Evolutionary conservation across 495 filamentous ascomycete species (phyloP), one percentile per base, ranked within the genome.

Genomic region (Penicillium coprophilum): DNA sequence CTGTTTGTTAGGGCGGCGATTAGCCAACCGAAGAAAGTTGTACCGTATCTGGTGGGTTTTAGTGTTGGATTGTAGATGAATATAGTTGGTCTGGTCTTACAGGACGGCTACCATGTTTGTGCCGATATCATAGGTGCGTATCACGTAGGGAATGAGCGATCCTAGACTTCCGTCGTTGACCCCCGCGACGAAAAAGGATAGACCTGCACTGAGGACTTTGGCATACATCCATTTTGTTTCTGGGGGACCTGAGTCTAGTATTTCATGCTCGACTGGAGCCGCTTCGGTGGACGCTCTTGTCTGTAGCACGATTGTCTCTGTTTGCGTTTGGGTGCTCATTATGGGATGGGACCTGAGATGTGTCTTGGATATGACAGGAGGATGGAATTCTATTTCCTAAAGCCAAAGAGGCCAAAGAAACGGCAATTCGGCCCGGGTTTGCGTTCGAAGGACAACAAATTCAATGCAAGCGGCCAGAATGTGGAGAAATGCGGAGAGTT

Each of bases 111-210:
- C 60, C 58, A 65, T 62, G 19, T 76, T 72, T 1, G 79, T 81
- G 17, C 69, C 73, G 28, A 83, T 75, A 2, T 63, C 40, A 53
- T 82, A 83, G 15, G 63, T 65, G 3, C 71, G 64, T 15, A 82
- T 67, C n/a, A 84, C 68, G 62, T 85, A 81, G 0, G 81, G 81
- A 36, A 83, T 77, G 17, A 85, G 50, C 0, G 81, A 71, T 3
- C 81, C 81, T 3, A 83, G 64, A 62, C 73, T 79, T 39, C 81
- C 81, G 60, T 83, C 81, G 31, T 71, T 71, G 49, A 67, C 46
- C 0, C 64, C 68, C 4, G 66, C 68, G n/a, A 67, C 60, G 44
- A 71, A 71, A 50, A 71, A 71, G 1, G 66, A 62, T 15, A 66
- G 27, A 0, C 66, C 66, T 1, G 64, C 61, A 48, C 64, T 67